phyloP scores from a whole-genome alignment of 2,329 filamentous ascomycete species.

The Fusarium luffae region DNA sequence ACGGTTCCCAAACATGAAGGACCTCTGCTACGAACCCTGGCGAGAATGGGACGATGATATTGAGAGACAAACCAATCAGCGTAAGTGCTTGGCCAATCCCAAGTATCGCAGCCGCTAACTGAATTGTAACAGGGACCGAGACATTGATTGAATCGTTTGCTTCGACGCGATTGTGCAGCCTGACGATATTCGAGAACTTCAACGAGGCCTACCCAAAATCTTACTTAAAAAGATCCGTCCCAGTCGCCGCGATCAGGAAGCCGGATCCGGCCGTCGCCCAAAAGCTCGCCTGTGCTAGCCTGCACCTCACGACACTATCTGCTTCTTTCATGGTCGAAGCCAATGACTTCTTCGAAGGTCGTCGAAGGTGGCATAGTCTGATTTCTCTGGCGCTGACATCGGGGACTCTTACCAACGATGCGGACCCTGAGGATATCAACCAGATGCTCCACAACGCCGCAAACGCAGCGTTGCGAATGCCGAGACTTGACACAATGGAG shows the following conservation, averaged over 20 bases:
- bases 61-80: constrained; percentile 42
- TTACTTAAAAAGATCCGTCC: background rate
- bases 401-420: constrained; percentile 39
- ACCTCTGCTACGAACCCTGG: constrained; percentile 55
- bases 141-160: constrained; percentile 46
- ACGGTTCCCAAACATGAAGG: constrained; percentile 50
- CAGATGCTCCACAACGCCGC: constrained; percentile 46
- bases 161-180: constrained; percentile 42
- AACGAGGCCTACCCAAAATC: constrained; percentile 46
- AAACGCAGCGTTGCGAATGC: constrained; percentile 45
- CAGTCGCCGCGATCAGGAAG: constrained; percentile 32
- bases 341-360: constrained; percentile 46
- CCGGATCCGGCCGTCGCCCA: constrained; percentile 42
- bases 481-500: constrained; percentile 47
- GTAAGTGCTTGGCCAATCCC: constrained; percentile 42
- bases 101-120: constrained; percentile 33
- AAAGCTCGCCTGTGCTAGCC: constrained; percentile 47
- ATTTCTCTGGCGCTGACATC: constrained; percentile 49
- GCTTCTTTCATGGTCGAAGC: constrained; percentile 50
- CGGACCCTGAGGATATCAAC: constrained; percentile 33
- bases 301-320: constrained; percentile 45
- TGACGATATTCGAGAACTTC: constrained; percentile 52
- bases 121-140: constrained; percentile 38
- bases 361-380: constrained; percentile 49
- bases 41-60: constrained; percentile 44